phyloP scores from a whole-genome alignment of 805 yeast genomes.

The Kodamaea hsintzibuensis region DNA sequence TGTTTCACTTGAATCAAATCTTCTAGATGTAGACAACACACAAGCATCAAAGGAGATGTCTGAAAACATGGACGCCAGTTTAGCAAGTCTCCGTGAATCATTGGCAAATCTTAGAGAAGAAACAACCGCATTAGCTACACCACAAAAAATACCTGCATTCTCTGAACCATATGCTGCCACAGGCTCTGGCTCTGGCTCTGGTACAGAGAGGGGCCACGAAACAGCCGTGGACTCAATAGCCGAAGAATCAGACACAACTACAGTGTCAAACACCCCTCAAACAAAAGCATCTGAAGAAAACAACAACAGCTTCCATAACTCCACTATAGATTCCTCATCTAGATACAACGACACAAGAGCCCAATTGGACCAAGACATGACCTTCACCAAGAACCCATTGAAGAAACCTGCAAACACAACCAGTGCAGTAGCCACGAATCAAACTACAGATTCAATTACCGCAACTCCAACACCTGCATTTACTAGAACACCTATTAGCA shows the following conservation, averaged over 20 bases:
- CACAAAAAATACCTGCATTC: background rate
- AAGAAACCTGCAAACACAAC: conserved; percentile 2
- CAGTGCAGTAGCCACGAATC: background rate
- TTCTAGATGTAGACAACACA: background rate
- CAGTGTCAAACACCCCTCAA: conserved; percentile 1
- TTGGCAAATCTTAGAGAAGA: conserved; percentile 9
- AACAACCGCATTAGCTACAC: background rate
- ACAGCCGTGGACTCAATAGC: conserved; percentile 1
- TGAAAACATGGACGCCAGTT: conserved; percentile 15
- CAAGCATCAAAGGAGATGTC: background rate
- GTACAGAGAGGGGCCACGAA: background rate
- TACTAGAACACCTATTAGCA: background rate
- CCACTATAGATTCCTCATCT: conserved; percentile 13
- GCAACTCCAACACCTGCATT: background rate
- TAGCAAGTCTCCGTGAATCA: conserved; percentile 15
- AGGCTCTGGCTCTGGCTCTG: background rate
- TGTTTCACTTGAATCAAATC: background rate
- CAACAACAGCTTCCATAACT: conserved; percentile 11
- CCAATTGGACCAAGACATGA: conserved; percentile 24
- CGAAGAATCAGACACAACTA: background rate
- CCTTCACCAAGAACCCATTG: conserved; percentile 13
- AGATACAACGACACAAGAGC: conserved; percentile 23
- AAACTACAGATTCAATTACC: background rate
- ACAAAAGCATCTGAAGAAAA: background rate
- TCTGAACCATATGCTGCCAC: background rate